Conservation (phyloP, 129 eudicot species). For the Rutidosis leptorrhynchoides region DNA sequence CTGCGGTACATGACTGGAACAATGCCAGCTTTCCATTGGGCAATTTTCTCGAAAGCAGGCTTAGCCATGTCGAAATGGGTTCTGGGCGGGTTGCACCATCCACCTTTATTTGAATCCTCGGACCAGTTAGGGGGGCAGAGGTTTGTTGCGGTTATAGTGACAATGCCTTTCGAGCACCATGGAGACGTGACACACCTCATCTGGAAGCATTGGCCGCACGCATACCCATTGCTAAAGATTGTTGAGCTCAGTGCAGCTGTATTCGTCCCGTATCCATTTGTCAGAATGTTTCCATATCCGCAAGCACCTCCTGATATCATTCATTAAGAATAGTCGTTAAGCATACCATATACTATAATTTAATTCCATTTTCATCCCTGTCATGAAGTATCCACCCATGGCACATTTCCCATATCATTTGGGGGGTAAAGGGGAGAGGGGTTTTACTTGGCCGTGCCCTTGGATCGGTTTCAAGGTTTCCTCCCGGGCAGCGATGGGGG, state of each 20-base stretch:
- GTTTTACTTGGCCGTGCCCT: too few species aligned
- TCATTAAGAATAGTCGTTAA: neutral
- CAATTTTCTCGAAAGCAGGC: conserved; percentile 86
- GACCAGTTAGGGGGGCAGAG: conserved; percentile 87
- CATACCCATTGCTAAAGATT: conserved; percentile 65
- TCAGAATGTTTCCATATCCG: conserved; percentile 73
- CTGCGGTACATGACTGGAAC: conserved; percentile 82
- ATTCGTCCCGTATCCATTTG: conserved; percentile 66
- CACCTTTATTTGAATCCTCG: conserved; percentile 61
- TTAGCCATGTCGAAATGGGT: conserved; percentile 87
- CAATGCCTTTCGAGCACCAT: conserved; percentile 55
- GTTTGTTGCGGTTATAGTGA: conserved; percentile 75
- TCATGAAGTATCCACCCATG: too few species aligned
- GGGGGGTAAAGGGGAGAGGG: too few species aligned
- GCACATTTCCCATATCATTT: too few species aligned
- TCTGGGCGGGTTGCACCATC: conserved; percentile 98
- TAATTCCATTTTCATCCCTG: too few species aligned
- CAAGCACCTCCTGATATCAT: conserved; percentile 82
- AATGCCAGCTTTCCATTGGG: conserved; percentile 82
- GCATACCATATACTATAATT: too few species aligned
- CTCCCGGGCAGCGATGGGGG: too few species aligned
- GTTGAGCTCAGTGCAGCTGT: conserved; percentile 89
- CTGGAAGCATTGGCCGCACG: conserved; percentile 80
- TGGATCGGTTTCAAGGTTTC: too few species aligned
- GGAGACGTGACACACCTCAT: conserved; percentile 51